Percentiles rank a stretch among this genome's conserved stretches.
Conservation (phyloP, 129 eudicot genomes). For the Saussurea involucrata region DNA sequence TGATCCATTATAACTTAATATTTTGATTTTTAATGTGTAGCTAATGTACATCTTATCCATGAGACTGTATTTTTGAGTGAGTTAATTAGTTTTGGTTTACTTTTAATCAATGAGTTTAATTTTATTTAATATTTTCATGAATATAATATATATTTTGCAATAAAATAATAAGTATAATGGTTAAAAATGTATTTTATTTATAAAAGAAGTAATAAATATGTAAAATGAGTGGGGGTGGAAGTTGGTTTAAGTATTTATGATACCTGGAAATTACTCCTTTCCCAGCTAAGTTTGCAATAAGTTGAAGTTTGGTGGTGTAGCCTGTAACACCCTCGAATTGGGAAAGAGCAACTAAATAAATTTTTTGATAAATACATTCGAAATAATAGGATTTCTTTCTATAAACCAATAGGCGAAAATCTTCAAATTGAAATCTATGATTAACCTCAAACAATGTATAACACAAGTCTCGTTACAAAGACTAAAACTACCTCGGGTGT, state of each 20-base stretch:
- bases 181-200: neutral
- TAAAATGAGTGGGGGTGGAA: constrained; percentile 23
- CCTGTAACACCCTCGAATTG: too few species aligned
- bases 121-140: neutral
- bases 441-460: too few species aligned
- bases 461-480: too few species aligned
- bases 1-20: neutral
- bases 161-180: neutral
- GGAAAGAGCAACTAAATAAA: too few species aligned
- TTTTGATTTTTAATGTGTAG: neutral
- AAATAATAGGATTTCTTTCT: too few species aligned
- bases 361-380: too few species aligned
- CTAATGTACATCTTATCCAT: too few species aligned
- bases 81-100: too few species aligned
- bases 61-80: neutral
- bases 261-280: constrained; percentile 30
- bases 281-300: constrained; percentile 26
- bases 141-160: neutral
- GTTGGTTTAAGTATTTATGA: constrained; percentile 10
- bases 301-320: constrained; percentile 37
- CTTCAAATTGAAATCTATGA: too few species aligned
- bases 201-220: neutral
- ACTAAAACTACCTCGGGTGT: too few species aligned
- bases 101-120: too few species aligned
- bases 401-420: too few species aligned